Percentiles rank a stretch among this genome's conserved stretches.
phyloP scores from a whole-genome alignment of 2,329 filamentous ascomycete species.

The Penicillium paneum region DNA sequence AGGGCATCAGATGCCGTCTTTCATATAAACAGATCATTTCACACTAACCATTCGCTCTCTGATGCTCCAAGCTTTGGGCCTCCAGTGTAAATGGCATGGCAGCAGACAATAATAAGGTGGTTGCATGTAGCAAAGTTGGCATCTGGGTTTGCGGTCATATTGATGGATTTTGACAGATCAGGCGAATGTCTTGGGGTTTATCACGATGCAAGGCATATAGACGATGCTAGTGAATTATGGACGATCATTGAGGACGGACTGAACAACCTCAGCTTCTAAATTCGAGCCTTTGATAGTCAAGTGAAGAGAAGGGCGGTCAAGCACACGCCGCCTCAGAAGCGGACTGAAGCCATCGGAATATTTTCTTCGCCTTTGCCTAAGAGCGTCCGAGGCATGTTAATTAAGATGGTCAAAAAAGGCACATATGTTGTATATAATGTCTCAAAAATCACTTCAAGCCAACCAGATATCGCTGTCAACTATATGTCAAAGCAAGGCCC shows the following conservation, averaged over 20 bases:
- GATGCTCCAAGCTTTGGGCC: slow-evolving; percentile 52
- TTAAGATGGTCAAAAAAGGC: background rate
- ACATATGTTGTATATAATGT: too few relatives aligned
- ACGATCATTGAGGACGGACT: background rate
- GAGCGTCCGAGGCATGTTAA: background rate
- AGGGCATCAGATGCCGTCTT: background rate
- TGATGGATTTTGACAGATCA: too few relatives aligned
- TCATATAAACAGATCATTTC: background rate
- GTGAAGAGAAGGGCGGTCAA: background rate
- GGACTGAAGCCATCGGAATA: background rate
- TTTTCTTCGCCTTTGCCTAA: background rate
- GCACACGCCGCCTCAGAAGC: too few relatives aligned
- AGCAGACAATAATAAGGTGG: slow-evolving; percentile 75
- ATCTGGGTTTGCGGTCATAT: background rate
- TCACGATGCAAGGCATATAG: background rate
- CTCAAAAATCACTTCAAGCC: too few relatives aligned
- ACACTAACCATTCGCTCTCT: slow-evolving; percentile 58
- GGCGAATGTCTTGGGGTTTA: background rate
- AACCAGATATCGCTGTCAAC: too few relatives aligned
- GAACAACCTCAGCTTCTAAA: background rate
- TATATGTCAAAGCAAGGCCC: too few relatives aligned
- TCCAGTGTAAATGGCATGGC: slow-evolving; percentile 74
- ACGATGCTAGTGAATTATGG: background rate
- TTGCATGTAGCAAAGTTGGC: slow-evolving; percentile 14
- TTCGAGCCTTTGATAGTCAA: background rate